Conservation (phyloP, 768 basidiomycete genomes). For the Suillus placidus region DNA sequence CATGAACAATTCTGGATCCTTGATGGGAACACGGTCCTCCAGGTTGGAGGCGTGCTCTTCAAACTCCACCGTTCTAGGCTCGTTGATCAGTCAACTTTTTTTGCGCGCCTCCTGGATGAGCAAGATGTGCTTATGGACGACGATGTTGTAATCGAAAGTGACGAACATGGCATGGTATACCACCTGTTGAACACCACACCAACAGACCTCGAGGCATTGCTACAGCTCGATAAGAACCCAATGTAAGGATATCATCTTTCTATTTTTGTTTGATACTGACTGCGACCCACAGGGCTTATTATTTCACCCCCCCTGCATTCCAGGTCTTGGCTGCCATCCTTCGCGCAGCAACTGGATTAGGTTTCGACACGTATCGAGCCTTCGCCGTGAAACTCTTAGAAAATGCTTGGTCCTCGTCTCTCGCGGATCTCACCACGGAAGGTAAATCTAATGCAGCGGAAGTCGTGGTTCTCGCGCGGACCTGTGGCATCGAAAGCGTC, state of each 20-base stretch:
- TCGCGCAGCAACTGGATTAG: constrained; percentile 38
- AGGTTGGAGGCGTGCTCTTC: constrained; percentile 38
- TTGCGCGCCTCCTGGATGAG: constrained; percentile 27
- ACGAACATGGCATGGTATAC: constrained; percentile 1
- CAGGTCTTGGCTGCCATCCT: constrained; percentile 34
- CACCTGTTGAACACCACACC: constrained; percentile 6
- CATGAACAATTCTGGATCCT: constrained; percentile 35
- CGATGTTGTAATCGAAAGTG: constrained; percentile 7
- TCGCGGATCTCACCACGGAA: constrained; percentile 19
- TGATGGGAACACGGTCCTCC: constrained; percentile 40
- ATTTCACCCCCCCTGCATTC: constrained; percentile 1
- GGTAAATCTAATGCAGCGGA: constrained; percentile 28
- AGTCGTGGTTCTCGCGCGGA: constrained; percentile 35
- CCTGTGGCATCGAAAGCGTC: constrained; percentile 30
- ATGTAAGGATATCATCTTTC: neutral
- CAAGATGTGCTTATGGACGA: constrained; percentile 20
- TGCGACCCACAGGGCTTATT: neutral
- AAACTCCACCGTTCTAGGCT: constrained; percentile 41
- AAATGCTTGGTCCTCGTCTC: constrained; percentile 33
- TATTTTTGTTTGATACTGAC: neutral
- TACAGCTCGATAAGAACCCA: constrained; percentile 9
- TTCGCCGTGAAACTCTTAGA: constrained; percentile 35
- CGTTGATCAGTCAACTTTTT: constrained; percentile 35
- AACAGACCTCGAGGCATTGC: constrained; percentile 8
- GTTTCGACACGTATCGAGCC: constrained; percentile 31